A percentile compares a stretch with the other conserved stretches of the same genome.
phyloP scores from a whole-genome alignment of 2,329 filamentous ascomycete genomes.

The Balansia obtecta region DNA sequence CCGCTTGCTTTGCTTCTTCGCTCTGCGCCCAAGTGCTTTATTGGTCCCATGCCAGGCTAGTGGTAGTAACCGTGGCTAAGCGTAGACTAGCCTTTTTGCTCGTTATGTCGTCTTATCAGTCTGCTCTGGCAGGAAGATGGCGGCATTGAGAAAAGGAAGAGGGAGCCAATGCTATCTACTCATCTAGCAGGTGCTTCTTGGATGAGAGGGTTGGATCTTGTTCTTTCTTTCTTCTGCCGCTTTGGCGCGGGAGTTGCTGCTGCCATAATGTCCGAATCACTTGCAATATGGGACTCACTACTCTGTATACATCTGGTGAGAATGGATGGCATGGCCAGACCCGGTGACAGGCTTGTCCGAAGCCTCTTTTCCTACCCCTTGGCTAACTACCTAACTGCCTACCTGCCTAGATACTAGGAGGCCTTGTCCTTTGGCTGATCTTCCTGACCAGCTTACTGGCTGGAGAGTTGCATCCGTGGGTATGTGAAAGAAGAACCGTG shows the following conservation, averaged over 20 bases:
- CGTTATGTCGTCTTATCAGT: not conserved
- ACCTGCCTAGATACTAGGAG: no score
- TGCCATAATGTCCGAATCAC: not conserved
- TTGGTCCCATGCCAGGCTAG: not conserved
- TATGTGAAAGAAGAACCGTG: constrained; percentile 4
- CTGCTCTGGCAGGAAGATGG: not conserved
- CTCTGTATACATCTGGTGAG: not conserved
- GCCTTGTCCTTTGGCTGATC: not conserved
- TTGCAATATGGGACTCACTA: not conserved
- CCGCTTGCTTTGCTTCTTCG: not conserved
- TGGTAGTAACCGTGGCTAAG: not conserved
- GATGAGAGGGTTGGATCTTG: not conserved
- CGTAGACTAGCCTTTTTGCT: not conserved
- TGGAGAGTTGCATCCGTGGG: constrained; percentile 11
- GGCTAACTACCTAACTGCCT: no score
- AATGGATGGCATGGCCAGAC: not conserved
- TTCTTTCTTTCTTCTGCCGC: not conserved
- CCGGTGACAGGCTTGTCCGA: not conserved
- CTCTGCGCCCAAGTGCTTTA: not conserved
- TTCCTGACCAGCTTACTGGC: constrained; percentile 9
- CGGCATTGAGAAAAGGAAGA: not conserved
- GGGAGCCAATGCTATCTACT: no score
- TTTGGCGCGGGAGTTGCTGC: not conserved
- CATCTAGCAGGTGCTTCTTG: no score
- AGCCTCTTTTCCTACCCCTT: not conserved